These are phyloP conservation scores for Cephalotrichum gorgonifer DNA, from an alignment of 2,329 filamentous ascomycete genomes.

Conservation along the genomic window DNA sequence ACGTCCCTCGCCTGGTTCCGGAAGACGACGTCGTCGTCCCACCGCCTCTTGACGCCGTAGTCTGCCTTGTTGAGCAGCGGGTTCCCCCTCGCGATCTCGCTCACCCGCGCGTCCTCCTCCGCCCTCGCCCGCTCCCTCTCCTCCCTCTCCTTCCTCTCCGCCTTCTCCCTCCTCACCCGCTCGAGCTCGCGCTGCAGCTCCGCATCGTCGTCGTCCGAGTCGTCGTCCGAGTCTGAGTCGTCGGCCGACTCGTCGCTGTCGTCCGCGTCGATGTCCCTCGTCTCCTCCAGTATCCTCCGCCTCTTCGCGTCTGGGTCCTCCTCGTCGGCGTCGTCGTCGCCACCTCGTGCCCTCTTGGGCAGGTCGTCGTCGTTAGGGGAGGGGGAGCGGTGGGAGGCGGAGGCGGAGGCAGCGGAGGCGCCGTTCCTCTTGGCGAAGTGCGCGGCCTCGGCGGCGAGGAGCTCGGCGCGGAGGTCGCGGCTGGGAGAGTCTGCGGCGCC, in stretches of 20 bases:
- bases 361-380: not conserved
- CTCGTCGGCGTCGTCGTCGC: conserved; percentile 30
- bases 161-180: conserved; percentile 81
- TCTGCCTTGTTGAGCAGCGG: conserved; percentile 81
- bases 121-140: conserved; percentile 71
- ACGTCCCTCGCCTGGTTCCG: conserved; percentile 96
- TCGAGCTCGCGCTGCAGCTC: conserved; percentile 88
- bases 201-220: conserved; percentile 74
- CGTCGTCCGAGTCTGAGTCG: conserved; percentile 26
- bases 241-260: conserved; percentile 40
- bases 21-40: conserved; percentile 98
- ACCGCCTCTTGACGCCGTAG: conserved; percentile 83
- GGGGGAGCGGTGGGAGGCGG: not conserved
- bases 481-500: conserved; percentile 58
- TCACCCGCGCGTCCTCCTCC: conserved; percentile 75
- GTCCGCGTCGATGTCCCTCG: conserved; percentile 34
- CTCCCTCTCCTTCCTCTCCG: conserved; percentile 44
- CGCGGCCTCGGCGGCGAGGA: conserved; percentile 77
- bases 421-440: conserved; percentile 81
- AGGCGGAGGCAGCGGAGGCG: conserved; percentile 21
- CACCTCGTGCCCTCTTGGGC: conserved; percentile 6
- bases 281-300: conserved; percentile 77
- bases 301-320: conserved; percentile 75
- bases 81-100: conserved; percentile 85
- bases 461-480: conserved; percentile 80